These are phyloP conservation scores for Athelia psychrophila DNA, from an alignment of 1,284 basidiomycete genomes.

Conservation along the genomic window DNA sequence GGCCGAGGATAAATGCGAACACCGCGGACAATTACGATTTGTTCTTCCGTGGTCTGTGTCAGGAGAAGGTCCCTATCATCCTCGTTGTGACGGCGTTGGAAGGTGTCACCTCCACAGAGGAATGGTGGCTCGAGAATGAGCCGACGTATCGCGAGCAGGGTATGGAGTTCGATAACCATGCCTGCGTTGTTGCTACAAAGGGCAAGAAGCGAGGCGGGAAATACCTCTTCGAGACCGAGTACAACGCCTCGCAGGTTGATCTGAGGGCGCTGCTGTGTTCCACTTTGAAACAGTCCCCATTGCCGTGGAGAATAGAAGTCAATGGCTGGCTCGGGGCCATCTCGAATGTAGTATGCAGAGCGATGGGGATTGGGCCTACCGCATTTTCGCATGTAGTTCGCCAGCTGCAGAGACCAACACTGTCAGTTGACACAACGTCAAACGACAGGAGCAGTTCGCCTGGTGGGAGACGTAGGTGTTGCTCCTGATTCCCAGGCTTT, in stretches of 20 bases:
- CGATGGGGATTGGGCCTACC: too few species aligned
- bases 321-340: too few species aligned
- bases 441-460: too few species aligned
- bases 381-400: too few species aligned
- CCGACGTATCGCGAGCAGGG: slow-evolving; percentile 19
- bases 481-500: too few species aligned
- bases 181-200: not conserved
- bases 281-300: too few species aligned
- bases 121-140: slow-evolving; percentile 25
- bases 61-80: slow-evolving; percentile 23
- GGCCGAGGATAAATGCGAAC: slow-evolving; percentile 26
- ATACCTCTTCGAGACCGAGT: not conserved
- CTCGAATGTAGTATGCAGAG: too few species aligned
- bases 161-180: slow-evolving; percentile 6
- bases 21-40: slow-evolving; percentile 28
- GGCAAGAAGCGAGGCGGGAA: not conserved
- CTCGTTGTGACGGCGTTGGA: slow-evolving; percentile 28
- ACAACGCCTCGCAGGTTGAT: not conserved
- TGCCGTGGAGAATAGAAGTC: too few species aligned
- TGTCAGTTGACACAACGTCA: too few species aligned
- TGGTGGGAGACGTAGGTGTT: too few species aligned
- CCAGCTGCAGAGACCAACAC: too few species aligned
- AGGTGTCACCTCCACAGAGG: slow-evolving; percentile 25
- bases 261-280: too few species aligned
- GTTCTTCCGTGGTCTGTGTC: slow-evolving; percentile 26